Evolutionary conservation across 305 asterid genomes (phyloP), one percentile per base, ranked within the genome.

Genomic region (Plantago lanceolata): DNA sequence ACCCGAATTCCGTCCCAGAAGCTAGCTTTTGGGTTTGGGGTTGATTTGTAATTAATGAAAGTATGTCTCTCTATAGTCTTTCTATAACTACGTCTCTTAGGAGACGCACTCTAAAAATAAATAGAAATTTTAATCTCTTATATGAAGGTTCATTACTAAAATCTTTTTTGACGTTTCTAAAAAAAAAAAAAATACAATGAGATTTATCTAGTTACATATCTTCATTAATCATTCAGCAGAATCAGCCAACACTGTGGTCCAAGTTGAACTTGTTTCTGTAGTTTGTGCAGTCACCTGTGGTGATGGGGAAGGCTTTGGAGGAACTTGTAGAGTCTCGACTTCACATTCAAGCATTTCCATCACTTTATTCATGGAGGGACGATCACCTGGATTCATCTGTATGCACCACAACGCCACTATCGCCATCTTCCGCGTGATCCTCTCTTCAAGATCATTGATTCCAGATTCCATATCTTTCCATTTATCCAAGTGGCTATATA

Each of bases 361-460:
- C 21, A 64, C 78, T 64, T 68, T 45, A 18, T 49, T 53, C 78
- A 74, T 69, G 1, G 78, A 59, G 4, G 78, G 72, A 1, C 73
- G 73, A 62, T 63, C 59, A 12, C n/a, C 59, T 20, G 70, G 77
- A 57, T 31, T 55, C 75, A 67, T 57, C 1, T 31, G 64, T 18
- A 67, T 59, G 65, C 71, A 67, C 71, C 71, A 67, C 40, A 67
- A 66, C 26, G n/a, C 52, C n/a, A 73, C 75, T 45, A 70, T 63
- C 1, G 63, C 63, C 75, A 66, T 61, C 67, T 58, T 74, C n/a
- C 37, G 44, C 1, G 28, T 48, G 63, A 65, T 65, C 24, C 24
- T 24, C 50, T 61, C 26, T 19, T 16, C 35, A 31, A 7, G 50
- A 19, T 51, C 59, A 35, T 51, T 4, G n/a, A 28, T 47, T 44